Evolutionary conservation across 352 stramenopile genomes (phyloP), one percentile per base, ranked within the genome.

Genomic region (Aphanomyces euteiches): DNA sequence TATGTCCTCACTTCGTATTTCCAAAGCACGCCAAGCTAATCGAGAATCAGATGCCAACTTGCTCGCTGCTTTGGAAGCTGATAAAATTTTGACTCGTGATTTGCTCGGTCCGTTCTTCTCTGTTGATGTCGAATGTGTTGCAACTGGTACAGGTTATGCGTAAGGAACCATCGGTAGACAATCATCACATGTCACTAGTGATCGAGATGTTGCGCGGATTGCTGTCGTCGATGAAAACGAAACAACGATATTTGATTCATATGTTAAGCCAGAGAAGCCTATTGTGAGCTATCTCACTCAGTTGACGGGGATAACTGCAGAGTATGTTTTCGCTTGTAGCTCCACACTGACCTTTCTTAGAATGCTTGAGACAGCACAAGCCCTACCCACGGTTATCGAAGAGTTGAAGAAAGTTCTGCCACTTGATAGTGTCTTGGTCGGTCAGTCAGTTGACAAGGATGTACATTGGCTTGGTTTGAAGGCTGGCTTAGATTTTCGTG

Each of bases 61-160:
- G 54, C 54, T 61, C 2, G 13, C 54, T 40, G 54, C 54, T n/a
- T 61, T 61, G 34, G 64, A 70, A 8, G 41, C 59, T 37, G 59
- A 67, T 41, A 63, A 28, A 37, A 36, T 70, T 15, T 17, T 70
- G 15, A 70, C 64, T 3, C 19, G 64, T 13, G 64, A 70, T 37
- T 50, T 70, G 21, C 8, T 60, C 19, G 47, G 65, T n/a, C 69
- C 74, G 0, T 96, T 97, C 73, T 97, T 92, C 64, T 90, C 89
- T 8, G 96, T 98, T 73, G 92, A 98, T 73, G 90, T 98, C 63
- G 92, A 98, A 76, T 98, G 92, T 75, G 88, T 98, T 13, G 90
- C 92, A 15, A 96, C 89, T 0, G 92, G 92, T 15, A 88, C 76
- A 37, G 88, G 86, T 59, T 86, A 77, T 47, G 79, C 84, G 87